phyloP scores from a whole-genome alignment of 352 stramenopile genomes.

The Globisporangium sylvaticum region DNA sequence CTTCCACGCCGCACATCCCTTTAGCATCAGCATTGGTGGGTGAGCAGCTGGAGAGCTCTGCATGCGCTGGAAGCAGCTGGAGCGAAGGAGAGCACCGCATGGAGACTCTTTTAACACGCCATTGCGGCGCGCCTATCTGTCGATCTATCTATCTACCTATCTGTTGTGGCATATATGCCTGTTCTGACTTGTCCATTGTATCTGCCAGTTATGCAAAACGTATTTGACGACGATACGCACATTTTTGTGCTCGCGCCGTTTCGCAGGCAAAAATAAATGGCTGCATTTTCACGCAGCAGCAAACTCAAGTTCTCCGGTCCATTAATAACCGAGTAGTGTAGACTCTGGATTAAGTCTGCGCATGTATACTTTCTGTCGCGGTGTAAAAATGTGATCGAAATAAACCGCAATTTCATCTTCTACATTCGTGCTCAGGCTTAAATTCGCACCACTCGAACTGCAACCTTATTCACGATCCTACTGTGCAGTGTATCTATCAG shows the following conservation, averaged over 20 bases:
- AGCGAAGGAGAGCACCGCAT: not conserved
- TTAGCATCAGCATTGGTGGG: not conserved
- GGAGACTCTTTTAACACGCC: not conserved
- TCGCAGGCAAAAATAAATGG: not conserved
- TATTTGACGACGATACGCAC: not conserved
- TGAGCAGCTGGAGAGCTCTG: not conserved
- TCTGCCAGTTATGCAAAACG: not conserved
- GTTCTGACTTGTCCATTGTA: not conserved
- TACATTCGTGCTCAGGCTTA: not conserved
- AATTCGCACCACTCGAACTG: not conserved
- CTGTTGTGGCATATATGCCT: too few species aligned
- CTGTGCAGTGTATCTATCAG: constrained; percentile 5
- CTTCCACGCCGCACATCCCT: not conserved
- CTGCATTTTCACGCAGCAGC: not conserved
- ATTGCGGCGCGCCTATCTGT: not conserved
- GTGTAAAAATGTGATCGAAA: not conserved
- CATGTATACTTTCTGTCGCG: not conserved
- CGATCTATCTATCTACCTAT: not conserved
- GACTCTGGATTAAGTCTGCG: not conserved
- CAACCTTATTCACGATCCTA: not conserved
- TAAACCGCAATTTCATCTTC: not conserved
- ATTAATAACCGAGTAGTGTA: not conserved
- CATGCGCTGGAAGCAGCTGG: not conserved
- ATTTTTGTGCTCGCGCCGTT: not conserved
- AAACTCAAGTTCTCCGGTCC: not conserved